Base-by-base conservation (phyloP, 768 basidiomycete species). In the Panellus pusillus region DNA sequence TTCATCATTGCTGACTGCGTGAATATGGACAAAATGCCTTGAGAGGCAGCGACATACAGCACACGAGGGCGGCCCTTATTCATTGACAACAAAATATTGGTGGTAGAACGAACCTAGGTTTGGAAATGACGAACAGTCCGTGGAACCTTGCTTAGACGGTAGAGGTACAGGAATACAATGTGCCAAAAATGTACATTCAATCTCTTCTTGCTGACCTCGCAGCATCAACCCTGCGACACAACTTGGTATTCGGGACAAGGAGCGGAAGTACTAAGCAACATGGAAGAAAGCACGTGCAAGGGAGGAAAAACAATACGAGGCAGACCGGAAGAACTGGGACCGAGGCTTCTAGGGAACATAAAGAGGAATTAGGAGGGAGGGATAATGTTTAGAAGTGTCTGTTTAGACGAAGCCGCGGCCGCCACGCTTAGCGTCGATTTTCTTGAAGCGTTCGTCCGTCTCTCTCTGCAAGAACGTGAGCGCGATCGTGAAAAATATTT, bases 391-490 rank as follows among this genome's bases (percentile, higher is more conserved):
- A 27, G 15, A 27, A 18, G 27, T 13, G 42, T 20, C 13, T 20
- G 24, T 55, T 80, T 72, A 95, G 57, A 94, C 92, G 63, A 96
- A 96, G 57, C 91, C 89, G 57, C 78, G 74, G 45, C 91, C 91
- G 58, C 91, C 92, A 59, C 90, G 86, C 73, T 95, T 96, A 51
- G 82, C 82, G 61, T 95, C 92, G 58, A 96, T 95, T 72, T 79
- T 88, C 76, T 82, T 85, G 79, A 96, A 95, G 32, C 93, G 85
- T 62, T 89, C 87, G 52, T 81, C 77, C 70, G 93, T 86, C 67
- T 84, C 74, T 62, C 91, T 81, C 90, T 92, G 73, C 46, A 47
- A 29, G 15, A 14, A 54, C 41, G 35, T 52, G 29, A 44, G 41
- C 39, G 43, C 39, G 43, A 29, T 12, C 43, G 27, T 20, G 37